Evolutionary conservation across 2,329 filamentous ascomycete genomes (phyloP), one percentile per base, ranked within the genome.

Genomic region (Fusarium dlaminii): DNA sequence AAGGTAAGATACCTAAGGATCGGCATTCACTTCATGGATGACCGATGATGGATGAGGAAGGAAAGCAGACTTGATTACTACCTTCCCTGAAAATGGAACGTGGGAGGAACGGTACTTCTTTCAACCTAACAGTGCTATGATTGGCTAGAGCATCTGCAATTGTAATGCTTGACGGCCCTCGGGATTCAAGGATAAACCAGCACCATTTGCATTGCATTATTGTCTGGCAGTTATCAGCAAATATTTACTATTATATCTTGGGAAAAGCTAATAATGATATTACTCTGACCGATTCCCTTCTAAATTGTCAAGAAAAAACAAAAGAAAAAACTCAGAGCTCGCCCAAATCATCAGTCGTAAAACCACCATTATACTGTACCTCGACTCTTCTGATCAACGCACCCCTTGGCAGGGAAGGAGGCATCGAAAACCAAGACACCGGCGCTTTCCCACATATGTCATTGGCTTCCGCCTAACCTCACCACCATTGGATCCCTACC

Each of bases 381-480:
- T 39, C 15, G 27, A 49, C 22, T 37, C 14, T 37, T 57, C 39
- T 49, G 55, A 58, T 58, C 34, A 51, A 29, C 27, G 24, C 56
- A 37, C 56, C 56, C 56, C 56, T 51, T 36, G 45, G 55, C 42
- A 39, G 32, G 57, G 52, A 66, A 73, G 58, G 43, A 71, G 59
- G 59, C 61, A 66, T 67, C 36, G 30, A 63, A 67, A 63, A 51
- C 49, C 66, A 63, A 67, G 61, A 70, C 71, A 74, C 70, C 49
- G 49, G 62, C 70, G 68, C 66, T 59, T 73, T 73, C 61, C 71
- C 62, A 30, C 32, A 68, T 63, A 43, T 60, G 70, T 68, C 46
- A 39, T 74, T 58, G 63, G 56, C 66, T 74, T 71, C 61, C 66
- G 22, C 34, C 66, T 63, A 63, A 68, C 64, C 56, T 56, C 49